These are phyloP conservation scores for Groenewaldozyma salmanticensis DNA, from an alignment of 805 yeast species.

Conservation along the genomic window DNA sequence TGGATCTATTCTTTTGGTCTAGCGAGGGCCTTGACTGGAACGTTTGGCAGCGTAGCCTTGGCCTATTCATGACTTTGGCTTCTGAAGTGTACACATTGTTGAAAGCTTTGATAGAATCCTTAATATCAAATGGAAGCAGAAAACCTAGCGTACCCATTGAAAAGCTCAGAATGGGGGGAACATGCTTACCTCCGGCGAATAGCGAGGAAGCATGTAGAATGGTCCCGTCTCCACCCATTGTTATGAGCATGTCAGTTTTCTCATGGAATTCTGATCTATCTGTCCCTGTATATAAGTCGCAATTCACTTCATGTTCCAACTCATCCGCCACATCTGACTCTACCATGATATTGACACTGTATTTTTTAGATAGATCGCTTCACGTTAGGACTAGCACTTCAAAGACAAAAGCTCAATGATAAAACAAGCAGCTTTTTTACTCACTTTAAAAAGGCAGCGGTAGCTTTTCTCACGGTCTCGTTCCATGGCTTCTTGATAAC, in stretches of 20 bases:
- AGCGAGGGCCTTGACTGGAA: slow-evolving; percentile 5
- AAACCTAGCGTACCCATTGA: slow-evolving; percentile 90
- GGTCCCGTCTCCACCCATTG: slow-evolving; percentile 96
- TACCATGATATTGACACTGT: slow-evolving; percentile 64
- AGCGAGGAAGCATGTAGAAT: slow-evolving; percentile 73
- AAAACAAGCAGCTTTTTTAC: slow-evolving; percentile 44
- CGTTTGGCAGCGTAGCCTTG: slow-evolving; percentile 60
- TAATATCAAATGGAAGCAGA: slow-evolving; percentile 75
- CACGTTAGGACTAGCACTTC: no score
- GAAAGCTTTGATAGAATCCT: slow-evolving; percentile 51
- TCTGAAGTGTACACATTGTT: slow-evolving; percentile 54
- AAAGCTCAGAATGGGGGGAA: slow-evolving; percentile 84
- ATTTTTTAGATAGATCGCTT: no score
- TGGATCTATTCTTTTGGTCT: slow-evolving; percentile 5
- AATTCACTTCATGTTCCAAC: slow-evolving; percentile 26
- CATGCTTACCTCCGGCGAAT: slow-evolving; percentile 45
- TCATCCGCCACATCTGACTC: slow-evolving; percentile 69
- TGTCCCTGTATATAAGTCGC: slow-evolving; percentile 10
- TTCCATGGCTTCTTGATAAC: slow-evolving; percentile 84
- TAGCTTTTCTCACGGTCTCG: slow-evolving; percentile 49
- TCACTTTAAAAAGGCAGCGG: slow-evolving; percentile 46
- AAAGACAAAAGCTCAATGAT: no score
- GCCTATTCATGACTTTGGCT: slow-evolving; percentile 65
- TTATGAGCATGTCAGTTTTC: slow-evolving; percentile 71
- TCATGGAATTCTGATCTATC: slow-evolving; percentile 39